These are phyloP conservation scores for Boletus rubropictus DNA, from an alignment of 768 basidiomycete species.

Conservation along the genomic window DNA sequence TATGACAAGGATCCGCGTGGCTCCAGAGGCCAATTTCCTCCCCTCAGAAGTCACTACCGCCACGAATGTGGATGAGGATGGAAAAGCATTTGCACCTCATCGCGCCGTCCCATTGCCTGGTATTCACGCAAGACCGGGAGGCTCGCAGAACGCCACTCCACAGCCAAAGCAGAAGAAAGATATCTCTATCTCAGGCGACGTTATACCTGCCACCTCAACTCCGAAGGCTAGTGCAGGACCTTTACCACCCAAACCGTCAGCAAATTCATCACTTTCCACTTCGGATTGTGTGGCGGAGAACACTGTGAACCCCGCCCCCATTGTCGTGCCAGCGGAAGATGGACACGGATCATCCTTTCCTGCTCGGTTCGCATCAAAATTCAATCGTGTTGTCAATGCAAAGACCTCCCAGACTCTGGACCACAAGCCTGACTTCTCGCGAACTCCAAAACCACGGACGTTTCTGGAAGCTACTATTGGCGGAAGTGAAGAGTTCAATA, in stretches of 20 bases:
- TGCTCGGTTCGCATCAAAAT: constrained; percentile 12
- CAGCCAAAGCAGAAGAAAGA: constrained; percentile 4
- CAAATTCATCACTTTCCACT: background rate
- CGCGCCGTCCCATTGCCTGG: background rate
- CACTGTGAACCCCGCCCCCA: background rate
- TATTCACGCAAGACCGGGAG: background rate
- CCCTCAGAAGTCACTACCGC: background rate
- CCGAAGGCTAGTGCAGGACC: background rate
- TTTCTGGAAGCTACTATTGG: constrained; percentile 9
- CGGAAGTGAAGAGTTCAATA: constrained; percentile 15
- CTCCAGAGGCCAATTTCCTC: constrained; percentile 5
- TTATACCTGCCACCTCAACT: constrained; percentile 12
- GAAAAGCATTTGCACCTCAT: background rate
- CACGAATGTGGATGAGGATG: constrained; percentile 5
- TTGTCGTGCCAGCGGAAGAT: constrained; percentile 9
- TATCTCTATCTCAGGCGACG: constrained; percentile 13
- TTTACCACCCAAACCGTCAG: constrained; percentile 1
- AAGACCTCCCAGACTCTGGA: constrained; percentile 5
- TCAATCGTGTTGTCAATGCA: background rate
- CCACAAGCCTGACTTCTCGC: constrained; percentile 9
- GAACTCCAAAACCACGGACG: constrained; percentile 23
- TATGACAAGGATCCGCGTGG: constrained; percentile 23
- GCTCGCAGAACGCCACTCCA: background rate
- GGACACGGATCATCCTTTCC: constrained; percentile 10
- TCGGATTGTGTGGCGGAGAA: background rate